Evolutionary conservation across 331 rosid species (phyloP).

Genomic region (Malus hybrid): DNA sequence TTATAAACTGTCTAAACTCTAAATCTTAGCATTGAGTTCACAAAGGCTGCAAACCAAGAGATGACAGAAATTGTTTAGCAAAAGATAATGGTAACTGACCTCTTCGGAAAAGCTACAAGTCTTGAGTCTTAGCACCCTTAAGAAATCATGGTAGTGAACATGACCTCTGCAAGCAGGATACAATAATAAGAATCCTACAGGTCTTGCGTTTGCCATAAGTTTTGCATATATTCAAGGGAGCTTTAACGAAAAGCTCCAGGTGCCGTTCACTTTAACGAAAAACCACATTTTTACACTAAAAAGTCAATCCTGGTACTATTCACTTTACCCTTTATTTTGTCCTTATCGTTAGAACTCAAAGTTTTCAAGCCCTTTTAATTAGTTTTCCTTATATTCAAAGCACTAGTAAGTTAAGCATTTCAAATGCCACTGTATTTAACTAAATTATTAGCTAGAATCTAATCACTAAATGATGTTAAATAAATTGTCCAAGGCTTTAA

Average conservation of each 20-base stretch:
- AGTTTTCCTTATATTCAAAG: not conserved
- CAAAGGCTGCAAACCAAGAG: not conserved
- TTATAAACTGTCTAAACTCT: not conserved
- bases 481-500: not conserved
- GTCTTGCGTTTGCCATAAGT: not conserved
- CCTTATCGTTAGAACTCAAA: too few species aligned
- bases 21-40: not conserved
- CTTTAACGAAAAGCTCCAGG: too few species aligned
- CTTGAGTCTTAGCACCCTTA: constrained; percentile 60
- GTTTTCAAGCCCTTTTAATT: too few species aligned
- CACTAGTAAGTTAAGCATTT: not conserved
- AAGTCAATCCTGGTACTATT: too few species aligned
- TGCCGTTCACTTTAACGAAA: too few species aligned
- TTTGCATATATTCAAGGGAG: not conserved
- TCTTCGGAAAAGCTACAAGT: constrained; percentile 57
- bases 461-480: not conserved
- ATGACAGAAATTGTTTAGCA: not conserved
- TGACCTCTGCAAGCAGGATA: constrained; percentile 55
- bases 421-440: not conserved
- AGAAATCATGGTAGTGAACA: constrained; percentile 60
- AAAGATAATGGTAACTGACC: constrained; percentile 41
- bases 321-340: too few species aligned
- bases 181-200: not conserved
- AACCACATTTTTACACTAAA: too few species aligned
- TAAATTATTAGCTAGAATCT: not conserved